Percentiles rank a stretch among this genome's conserved stretches.
Evolutionary conservation across 1,284 basidiomycete species (phyloP).

Genomic region (Puccinia hordei): DNA sequence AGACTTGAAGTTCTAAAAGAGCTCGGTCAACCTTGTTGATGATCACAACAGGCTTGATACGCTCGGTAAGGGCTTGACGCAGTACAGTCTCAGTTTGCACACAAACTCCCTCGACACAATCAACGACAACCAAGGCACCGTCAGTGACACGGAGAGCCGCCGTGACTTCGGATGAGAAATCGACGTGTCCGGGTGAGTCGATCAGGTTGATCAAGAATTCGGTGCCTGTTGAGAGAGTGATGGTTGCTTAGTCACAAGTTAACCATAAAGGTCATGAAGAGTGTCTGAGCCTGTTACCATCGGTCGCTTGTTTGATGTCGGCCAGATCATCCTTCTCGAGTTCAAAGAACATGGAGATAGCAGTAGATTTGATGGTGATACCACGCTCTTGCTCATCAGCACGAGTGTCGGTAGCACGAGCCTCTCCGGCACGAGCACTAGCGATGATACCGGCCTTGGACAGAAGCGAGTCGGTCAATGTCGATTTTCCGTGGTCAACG

Average conservation of each 20-base stretch:
- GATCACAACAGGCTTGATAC: slow-evolving; percentile 99
- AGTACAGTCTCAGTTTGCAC: slow-evolving; percentile 99
- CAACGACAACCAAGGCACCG: slow-evolving; percentile 83
- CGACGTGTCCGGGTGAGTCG: slow-evolving; percentile 99
- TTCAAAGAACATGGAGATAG: slow-evolving; percentile 99
- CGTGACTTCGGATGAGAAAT: slow-evolving; percentile 99
- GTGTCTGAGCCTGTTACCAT: slow-evolving; percentile 64
- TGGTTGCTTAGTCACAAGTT: slow-evolving; percentile 14
- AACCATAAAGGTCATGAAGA: slow-evolving; percentile 50
- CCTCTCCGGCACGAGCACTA: slow-evolving; percentile 88
- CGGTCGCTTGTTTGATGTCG: slow-evolving; percentile 89
- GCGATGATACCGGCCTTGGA: slow-evolving; percentile 99
- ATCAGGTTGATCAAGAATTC: slow-evolving; percentile 99
- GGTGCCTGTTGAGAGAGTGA: slow-evolving; percentile 65
- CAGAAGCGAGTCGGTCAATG: slow-evolving; percentile 97
- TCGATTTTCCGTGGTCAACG: slow-evolving; percentile 99
- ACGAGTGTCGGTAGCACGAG: slow-evolving; percentile 97
- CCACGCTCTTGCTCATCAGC: slow-evolving; percentile 99
- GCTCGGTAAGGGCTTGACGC: slow-evolving; percentile 94
- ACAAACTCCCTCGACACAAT: slow-evolving; percentile 99
- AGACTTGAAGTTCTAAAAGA: slow-evolving; percentile 95
- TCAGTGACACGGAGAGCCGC: slow-evolving; percentile 99
- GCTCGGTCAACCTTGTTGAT: slow-evolving; percentile 99
- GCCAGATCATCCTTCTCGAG: slow-evolving; percentile 83
- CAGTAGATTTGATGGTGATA: slow-evolving; percentile 99